These are phyloP conservation scores for Candida insectalens DNA, from an alignment of 805 yeast genomes.

Conservation along the genomic window DNA sequence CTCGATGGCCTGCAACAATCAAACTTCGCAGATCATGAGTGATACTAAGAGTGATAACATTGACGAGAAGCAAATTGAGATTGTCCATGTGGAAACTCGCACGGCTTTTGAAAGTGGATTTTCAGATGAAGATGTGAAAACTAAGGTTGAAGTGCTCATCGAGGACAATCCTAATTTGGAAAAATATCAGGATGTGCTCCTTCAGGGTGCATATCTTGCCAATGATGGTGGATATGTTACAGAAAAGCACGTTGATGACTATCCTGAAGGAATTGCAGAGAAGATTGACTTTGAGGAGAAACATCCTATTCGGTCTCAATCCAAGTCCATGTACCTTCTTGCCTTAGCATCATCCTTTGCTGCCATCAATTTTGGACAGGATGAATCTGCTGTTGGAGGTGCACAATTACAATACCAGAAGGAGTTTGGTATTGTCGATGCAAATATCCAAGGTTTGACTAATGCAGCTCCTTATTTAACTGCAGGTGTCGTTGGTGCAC, in stretches of 20 bases:
- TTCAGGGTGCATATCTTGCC: not conserved
- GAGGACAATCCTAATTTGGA: not conserved
- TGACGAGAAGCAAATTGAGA: not conserved
- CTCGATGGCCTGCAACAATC: too few relatives aligned
- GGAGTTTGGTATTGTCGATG: conserved; percentile 42
- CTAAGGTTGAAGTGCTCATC: not conserved
- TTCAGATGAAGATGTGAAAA: not conserved
- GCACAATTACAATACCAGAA: conserved; percentile 52
- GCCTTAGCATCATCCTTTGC: not conserved
- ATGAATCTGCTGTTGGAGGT: conserved; percentile 64
- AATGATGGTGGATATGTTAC: not conserved
- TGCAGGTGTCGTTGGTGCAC: conserved; percentile 37
- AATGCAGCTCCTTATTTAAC: conserved; percentile 61
- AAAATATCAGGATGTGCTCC: not conserved
- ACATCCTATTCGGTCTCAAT: not conserved
- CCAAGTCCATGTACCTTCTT: not conserved
- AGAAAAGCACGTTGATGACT: not conserved
- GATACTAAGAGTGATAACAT: not conserved
- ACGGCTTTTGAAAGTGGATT: not conserved
- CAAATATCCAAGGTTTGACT: conserved; percentile 49
- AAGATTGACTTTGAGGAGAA: not conserved
- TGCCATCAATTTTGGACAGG: conserved; percentile 30
- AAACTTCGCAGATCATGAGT: too few relatives aligned
- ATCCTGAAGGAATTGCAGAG: not conserved
- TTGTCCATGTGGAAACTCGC: not conserved